Conservation (phyloP, 768 basidiomycete genomes). For the Mycena epipterygia region DNA sequence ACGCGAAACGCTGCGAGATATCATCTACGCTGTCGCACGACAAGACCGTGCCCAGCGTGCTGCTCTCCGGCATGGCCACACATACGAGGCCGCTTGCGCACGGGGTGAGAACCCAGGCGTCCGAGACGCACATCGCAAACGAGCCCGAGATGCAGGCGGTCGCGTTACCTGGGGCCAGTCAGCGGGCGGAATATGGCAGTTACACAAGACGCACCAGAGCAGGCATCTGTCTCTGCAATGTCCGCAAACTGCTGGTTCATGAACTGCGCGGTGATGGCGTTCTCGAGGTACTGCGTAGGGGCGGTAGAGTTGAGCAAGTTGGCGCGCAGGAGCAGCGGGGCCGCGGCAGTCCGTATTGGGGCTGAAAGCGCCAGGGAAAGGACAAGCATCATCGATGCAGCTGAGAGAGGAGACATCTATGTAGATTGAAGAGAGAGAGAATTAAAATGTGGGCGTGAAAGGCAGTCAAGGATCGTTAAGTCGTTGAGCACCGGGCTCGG, state of each 20-base stretch:
- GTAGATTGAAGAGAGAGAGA: too few species aligned
- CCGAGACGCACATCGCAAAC: constrained; percentile 41
- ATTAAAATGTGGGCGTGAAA: constrained; percentile 12
- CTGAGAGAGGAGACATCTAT: constrained; percentile 17
- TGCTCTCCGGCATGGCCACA: constrained; percentile 63
- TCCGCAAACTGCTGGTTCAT: constrained; percentile 63
- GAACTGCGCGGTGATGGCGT: constrained; percentile 64
- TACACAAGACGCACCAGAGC: constrained; percentile 53
- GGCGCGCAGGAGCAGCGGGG: constrained; percentile 7
- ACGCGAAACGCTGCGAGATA: constrained; percentile 54
- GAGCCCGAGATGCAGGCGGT: constrained; percentile 22
- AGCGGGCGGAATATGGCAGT: background rate
- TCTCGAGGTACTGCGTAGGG: constrained; percentile 42
- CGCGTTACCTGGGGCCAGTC: constrained; percentile 9
- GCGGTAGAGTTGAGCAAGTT: constrained; percentile 15
- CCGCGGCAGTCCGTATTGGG: constrained; percentile 19
- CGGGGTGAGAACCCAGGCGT: constrained; percentile 27
- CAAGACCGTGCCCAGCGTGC: constrained; percentile 59
- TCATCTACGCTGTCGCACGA: constrained; percentile 58
- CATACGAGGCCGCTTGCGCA: constrained; percentile 43
- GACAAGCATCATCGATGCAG: background rate
- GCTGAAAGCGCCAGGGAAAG: constrained; percentile 5
- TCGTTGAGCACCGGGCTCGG: constrained; percentile 34
- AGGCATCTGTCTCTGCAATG: constrained; percentile 59
- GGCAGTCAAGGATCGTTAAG: constrained; percentile 25